Base-by-base conservation (phyloP, 768 basidiomycete genomes). In the Suillus spraguei region DNA sequence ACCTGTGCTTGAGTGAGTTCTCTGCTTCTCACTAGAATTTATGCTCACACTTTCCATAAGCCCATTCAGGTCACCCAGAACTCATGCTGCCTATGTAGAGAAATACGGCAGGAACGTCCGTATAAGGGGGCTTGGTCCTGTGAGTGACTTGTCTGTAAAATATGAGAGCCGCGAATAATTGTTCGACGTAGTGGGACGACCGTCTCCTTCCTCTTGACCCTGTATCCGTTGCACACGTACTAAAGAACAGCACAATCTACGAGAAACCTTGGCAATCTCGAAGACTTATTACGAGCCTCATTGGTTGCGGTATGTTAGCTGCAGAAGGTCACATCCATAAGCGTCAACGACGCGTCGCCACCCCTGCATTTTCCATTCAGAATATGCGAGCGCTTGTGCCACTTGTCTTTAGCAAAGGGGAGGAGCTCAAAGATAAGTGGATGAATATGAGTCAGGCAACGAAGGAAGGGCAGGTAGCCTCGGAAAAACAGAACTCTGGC, bases 201-300 rank as follows among this genome's bases (percentile, higher is more conserved):
- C 87, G 95, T 41, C 84, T 97, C 1, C 79, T 94, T 61, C 92
- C 93, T 0, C 80, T 94, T 49, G 95, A 97, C 71, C 91, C 94
- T 5, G 72, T 83, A 28, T 89, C 94, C 0, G 72, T 96, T 38
- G 75, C 82, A 13, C 87, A 96, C 70, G 82, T 97, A 44, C 78
- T 95, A 58, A 88, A 89, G 69, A 84, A 93, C 62, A 81, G 87
- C 16, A 80, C 82, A 46, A 79, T 87, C 42, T 95, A 93, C 70
- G 89, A 93, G 71, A 97, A 97, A 72, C 93, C 95, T 11, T 89
- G 85, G 84, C 86, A 87, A 65, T 90, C 92, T 2, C 86, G 94
- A 32, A 79, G 81, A 53, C 76, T 92, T 50, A 91, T 97, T 41
- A 85, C 87, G 17, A 81, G 84, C 61, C 83, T 95, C 63, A 90